These are phyloP conservation scores for Saccharomycopsis capsularis DNA, from an alignment of 805 yeast species.

Conservation along the genomic window DNA sequence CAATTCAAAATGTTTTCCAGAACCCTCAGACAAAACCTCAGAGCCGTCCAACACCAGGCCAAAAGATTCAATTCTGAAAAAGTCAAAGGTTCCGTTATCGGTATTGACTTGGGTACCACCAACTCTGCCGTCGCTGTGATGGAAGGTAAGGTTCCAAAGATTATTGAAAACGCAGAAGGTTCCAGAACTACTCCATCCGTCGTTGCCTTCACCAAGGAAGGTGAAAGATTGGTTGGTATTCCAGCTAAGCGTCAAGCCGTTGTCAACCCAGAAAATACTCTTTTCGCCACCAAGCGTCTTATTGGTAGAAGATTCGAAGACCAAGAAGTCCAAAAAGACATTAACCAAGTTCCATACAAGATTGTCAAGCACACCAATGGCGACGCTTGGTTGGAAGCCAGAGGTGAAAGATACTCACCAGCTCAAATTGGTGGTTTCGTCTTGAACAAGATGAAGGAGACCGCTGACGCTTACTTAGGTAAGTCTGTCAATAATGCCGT, in stretches of 20 bases:
- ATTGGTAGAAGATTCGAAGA: conserved; percentile 92
- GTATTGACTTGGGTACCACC: conserved; percentile 84
- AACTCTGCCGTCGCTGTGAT: conserved; percentile 84
- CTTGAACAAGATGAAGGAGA: conserved; percentile 95
- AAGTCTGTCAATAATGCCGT: conserved; percentile 84
- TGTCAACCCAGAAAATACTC: conserved; percentile 87
- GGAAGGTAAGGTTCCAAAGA: conserved; percentile 72
- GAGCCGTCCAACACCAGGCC: conserved; percentile 17
- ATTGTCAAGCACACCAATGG: conserved; percentile 87
- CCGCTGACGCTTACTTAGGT: conserved; percentile 89
- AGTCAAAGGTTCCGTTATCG: conserved; percentile 48
- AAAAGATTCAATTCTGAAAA: conserved; percentile 22
- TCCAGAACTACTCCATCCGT: conserved; percentile 85
- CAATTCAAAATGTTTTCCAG: conserved; percentile 18
- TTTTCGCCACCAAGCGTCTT: conserved; percentile 90
- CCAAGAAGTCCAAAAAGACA: conserved; percentile 83
- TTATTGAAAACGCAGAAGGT: conserved; percentile 74
- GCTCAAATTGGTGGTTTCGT: conserved; percentile 93
- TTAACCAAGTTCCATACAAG: conserved; percentile 82
- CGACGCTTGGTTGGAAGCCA: conserved; percentile 93
- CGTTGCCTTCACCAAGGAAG: conserved; percentile 88
- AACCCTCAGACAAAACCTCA: conserved; percentile 16
- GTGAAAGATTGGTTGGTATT: conserved; percentile 87
- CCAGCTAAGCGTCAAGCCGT: conserved; percentile 97
- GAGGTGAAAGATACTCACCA: conserved; percentile 84